Evolutionary conservation across 768 basidiomycete genomes (phyloP), one percentile per base, ranked within the genome.

Genomic region (Russula lepida): DNA sequence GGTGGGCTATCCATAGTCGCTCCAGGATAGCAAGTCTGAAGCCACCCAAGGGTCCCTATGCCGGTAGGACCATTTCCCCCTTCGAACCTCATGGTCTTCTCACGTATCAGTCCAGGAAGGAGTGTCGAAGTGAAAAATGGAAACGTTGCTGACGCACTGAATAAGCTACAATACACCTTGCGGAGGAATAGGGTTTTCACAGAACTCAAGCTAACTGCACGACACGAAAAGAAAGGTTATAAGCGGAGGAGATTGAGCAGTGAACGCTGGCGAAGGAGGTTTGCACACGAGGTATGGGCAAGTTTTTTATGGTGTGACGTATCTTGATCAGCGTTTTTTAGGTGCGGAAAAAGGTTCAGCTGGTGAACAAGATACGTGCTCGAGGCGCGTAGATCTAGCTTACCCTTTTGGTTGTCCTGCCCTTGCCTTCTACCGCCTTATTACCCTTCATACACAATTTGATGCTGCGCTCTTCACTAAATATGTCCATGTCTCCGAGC

Each of bases 201-300:
- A 35, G 82, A 84, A 64, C 71, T 84, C 47, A 74, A 75, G 54
- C 65, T 76, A 67, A 70, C 76, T 47, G 75, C 79, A 59, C 78
- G 91, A 65, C 90, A 92, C 71, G 91, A 91, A 73, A 89, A 92
- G 77, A 86, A 84, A 74, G 89, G 91, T 35, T 81, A 78, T 62
- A 91, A 89, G 72, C 82, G 89, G 63, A 79, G 88, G 63, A 80
- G 89, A 64, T 75, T 92, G 68, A 76, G 75, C 53, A 91, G 89
- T 68, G 79, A 87, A 72, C 80, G 89, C 66, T 92, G 89, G 88
- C 80, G 88, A 70, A 84, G 78, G 68, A 82, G 79, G 62, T 93
- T 92, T 72, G 85, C 89, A 51, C 77, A 89, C 67, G 86, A 89
- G 80, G 90, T 84, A 74, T 65, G 83, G 63, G 58, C 51, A 63